Conservation (phyloP, 2,329 filamentous ascomycete genomes). For the Didymella keratinophila region DNA sequence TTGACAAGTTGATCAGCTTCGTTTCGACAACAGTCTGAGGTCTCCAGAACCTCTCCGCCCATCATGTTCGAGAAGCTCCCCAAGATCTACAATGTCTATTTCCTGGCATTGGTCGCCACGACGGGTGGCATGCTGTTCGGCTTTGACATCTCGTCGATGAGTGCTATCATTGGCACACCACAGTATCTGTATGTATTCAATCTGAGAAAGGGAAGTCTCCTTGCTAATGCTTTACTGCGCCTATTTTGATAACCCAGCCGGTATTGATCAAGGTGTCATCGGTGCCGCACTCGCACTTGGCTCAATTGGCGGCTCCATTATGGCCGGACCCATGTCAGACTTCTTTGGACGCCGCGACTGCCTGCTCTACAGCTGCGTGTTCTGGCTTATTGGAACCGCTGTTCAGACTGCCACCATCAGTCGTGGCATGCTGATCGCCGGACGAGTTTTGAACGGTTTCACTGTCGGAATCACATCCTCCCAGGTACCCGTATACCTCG, state of each 20-base stretch:
- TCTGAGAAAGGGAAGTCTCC: too few relatives aligned
- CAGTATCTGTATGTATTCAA: slow-evolving; percentile 58
- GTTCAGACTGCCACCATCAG: slow-evolving; percentile 53
- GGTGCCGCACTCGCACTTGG: slow-evolving; percentile 60
- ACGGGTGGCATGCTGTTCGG: slow-evolving; percentile 64
- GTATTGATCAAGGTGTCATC: slow-evolving; percentile 59
- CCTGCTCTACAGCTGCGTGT: slow-evolving; percentile 58
- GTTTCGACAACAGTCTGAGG: slow-evolving; percentile 11
- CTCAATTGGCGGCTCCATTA: slow-evolving; percentile 57
- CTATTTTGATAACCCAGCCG: slow-evolving; percentile 61
- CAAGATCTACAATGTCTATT: slow-evolving; percentile 64
- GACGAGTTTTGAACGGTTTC: slow-evolving; percentile 56
- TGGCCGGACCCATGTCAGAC: slow-evolving; percentile 61
- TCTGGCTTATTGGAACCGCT: slow-evolving; percentile 54
- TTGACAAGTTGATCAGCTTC: slow-evolving; percentile 9
- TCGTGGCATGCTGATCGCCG: slow-evolving; percentile 55
- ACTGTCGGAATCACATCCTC: slow-evolving; percentile 55
- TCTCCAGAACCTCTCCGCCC: slow-evolving; percentile 18
- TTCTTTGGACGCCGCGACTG: slow-evolving; percentile 57
- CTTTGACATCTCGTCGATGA: slow-evolving; percentile 65
- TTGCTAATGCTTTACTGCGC: too few relatives aligned
- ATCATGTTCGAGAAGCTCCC: slow-evolving; percentile 51
- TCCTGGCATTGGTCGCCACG: slow-evolving; percentile 61
- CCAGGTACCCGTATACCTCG: slow-evolving; percentile 57
- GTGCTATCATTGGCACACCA: slow-evolving; percentile 59